Evolutionary conservation across 1,284 basidiomycete species (phyloP), one percentile per base, ranked within the genome.

Genomic region (Ceratobasidium sp.): DNA sequence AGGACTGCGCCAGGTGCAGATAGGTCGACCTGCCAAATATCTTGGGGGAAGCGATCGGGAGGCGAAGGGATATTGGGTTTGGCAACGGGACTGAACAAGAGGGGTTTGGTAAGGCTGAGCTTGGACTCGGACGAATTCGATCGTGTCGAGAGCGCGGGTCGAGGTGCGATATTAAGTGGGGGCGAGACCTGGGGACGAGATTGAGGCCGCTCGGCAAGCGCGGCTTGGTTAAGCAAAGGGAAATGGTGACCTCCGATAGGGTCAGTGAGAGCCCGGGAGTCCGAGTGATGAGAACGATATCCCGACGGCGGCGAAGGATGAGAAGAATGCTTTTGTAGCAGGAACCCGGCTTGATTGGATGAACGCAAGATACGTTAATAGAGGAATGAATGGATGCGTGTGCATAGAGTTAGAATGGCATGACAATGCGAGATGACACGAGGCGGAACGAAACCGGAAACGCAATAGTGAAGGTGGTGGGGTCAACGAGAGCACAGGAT

Each of bases 261-360:
- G 60, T 75, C 71, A 60, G 71, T 75, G 50, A 54, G 60, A 20
- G 41, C n/a, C 35, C 48, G 71, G 33, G 59, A 38, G 41, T 65
- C 59, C 62, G 59, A 41, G 60, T 52, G 60, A 75, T 27, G 27
- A 10, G 48, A 41, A 75, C 35, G 57, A 46, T 54, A 23, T 18
- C 65, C 46, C 16, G 33, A 35, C 44, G 71, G 41, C 20, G 71
- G 60, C 12, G 71, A 35, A 50, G 71, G 59, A 50, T 65, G 71
- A 38, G 71, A 75, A 46, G 60, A 30, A 50, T 54, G 60, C 60
- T 64, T 75, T 64, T 75, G 71, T 65, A 60, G 71, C 33, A 75
- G 54, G 59, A 68, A 54, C n/a, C 23, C 50, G 46, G 46, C 71
- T 71, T 65, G 71, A 65, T 75, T 64, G 64, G 71, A 35, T 54